phyloP scores from a whole-genome alignment of 2,329 filamentous ascomycete genomes.

The Pestalotiopsis sp. region DNA sequence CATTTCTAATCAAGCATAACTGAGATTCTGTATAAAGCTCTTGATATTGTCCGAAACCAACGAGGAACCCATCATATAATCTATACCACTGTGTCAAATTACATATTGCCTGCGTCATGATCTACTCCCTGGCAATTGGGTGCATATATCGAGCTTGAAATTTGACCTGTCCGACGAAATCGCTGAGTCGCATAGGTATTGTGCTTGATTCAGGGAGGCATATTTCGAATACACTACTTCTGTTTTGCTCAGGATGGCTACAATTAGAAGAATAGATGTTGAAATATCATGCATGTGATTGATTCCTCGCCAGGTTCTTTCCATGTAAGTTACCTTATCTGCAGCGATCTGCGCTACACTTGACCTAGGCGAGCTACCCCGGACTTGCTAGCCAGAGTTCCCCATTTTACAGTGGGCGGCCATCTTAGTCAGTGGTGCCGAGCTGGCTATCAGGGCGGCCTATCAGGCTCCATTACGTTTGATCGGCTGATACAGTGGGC shows the following conservation, averaged over 20 bases:
- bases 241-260: not conserved
- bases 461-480: conserved; percentile 4
- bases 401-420: not conserved
- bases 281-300: not conserved
- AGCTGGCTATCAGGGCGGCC: not conserved
- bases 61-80: too few relatives aligned
- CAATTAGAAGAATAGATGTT: not conserved
- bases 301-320: not conserved
- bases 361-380: conserved; percentile 1
- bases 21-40: not conserved
- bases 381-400: conserved; percentile 6
- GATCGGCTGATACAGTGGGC: conserved; percentile 3
- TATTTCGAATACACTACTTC: too few relatives aligned
- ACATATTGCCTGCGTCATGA: too few relatives aligned
- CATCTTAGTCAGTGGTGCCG: not conserved
- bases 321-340: not conserved
- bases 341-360: not conserved
- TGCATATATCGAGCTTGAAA: too few relatives aligned
- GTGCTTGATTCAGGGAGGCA: too few relatives aligned
- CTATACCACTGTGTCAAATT: too few relatives aligned
- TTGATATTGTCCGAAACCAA: not conserved
- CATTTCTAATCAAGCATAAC: not conserved
- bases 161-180: too few relatives aligned
- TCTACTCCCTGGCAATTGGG: too few relatives aligned
- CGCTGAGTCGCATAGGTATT: too few relatives aligned